Base-by-base conservation (phyloP, 495 filamentous ascomycete genomes). In the Aspergillus leporis region DNA sequence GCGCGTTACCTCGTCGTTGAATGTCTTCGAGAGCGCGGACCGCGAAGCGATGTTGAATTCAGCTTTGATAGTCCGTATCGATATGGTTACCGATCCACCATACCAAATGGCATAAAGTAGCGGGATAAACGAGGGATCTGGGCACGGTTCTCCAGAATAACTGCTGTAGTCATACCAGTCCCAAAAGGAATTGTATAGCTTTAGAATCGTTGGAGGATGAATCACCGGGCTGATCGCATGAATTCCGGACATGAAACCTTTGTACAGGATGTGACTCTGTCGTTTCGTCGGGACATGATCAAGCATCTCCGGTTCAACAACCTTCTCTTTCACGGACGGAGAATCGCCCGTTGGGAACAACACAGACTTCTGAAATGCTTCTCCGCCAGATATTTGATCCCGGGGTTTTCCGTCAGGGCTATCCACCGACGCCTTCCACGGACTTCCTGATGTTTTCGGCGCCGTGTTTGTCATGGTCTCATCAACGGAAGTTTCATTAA, bases 101-200 rank as follows among this genome's bases (percentile, higher is more conserved):
- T 78, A 78, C 77, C 77, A 80, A 21, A 80, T 78, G 28, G 77
- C 76, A 43, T 79, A 78, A 3, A 80, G 65, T 4, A 80, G 56
- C 12, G 77, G 77, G 14, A 80, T 75, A 45, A 80, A 80, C 1
- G 76, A 73, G 3, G 72, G 69, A 47, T 75, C 71, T 4, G 75
- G 75, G 43, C 69, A 78, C 4, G 71, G 49, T 23, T 80, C 74
- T 28, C 76, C 75, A 3, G 76, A 78, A 56, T 75, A 76, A 47
- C 74, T 77, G 51, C 65, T 71, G 45, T 72, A 72, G 49, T 80
- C 75, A 59, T 79, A 80, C 77, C 77, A 80, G 41, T 79, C 64
- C 77, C 77, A 80, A 55, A 80, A 80, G 1, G 71, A 66, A 50
- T 74, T 68, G 41, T 80, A 80, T 14, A 72, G 64, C 36, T 71